Evolutionary conservation across 2,329 filamentous ascomycete genomes (phyloP).

Genomic region (Arthrocladium fulminans): DNA sequence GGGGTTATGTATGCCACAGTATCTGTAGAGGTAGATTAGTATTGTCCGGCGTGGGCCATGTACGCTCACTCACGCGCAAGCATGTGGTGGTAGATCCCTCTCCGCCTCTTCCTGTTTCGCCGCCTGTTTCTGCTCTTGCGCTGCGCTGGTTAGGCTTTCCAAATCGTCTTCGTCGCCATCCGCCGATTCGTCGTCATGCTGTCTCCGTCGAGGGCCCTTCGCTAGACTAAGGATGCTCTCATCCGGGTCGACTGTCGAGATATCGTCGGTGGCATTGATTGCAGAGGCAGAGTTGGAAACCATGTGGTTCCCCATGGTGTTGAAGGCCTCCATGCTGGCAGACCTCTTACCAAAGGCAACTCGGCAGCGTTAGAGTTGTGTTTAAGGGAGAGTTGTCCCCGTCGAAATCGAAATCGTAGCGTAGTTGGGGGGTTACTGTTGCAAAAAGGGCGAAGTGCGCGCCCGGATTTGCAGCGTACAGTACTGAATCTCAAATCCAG

Average conservation of each 20-base stretch:
- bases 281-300: constrained; percentile 75
- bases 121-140: constrained; percentile 51
- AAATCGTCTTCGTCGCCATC: constrained; percentile 72
- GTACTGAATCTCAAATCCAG: no score
- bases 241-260: constrained; percentile 63
- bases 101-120: constrained; percentile 60
- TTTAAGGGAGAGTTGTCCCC: neutral
- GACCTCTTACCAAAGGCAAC: neutral
- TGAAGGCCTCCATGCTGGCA: constrained; percentile 70
- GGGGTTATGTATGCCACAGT: constrained; percentile 95
- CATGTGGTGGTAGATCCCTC: constrained; percentile 84
- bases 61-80: constrained; percentile 71
- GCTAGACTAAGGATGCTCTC: constrained; percentile 67
- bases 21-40: constrained; percentile 46
- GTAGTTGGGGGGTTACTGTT: no score
- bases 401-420: neutral
- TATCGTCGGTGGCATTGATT: constrained; percentile 80
- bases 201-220: constrained; percentile 53
- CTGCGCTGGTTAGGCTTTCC: constrained; percentile 68
- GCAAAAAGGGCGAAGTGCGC: no score
- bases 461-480: no score
- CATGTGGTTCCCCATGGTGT: constrained; percentile 76
- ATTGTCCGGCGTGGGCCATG: neutral
- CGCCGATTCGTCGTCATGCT: constrained; percentile 78
- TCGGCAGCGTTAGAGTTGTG: neutral